A percentile compares a stretch with the other conserved stretches of the same genome.
Conservation (phyloP, 208 protist genomes). For the Wallacemonas rigidus region DNA sequence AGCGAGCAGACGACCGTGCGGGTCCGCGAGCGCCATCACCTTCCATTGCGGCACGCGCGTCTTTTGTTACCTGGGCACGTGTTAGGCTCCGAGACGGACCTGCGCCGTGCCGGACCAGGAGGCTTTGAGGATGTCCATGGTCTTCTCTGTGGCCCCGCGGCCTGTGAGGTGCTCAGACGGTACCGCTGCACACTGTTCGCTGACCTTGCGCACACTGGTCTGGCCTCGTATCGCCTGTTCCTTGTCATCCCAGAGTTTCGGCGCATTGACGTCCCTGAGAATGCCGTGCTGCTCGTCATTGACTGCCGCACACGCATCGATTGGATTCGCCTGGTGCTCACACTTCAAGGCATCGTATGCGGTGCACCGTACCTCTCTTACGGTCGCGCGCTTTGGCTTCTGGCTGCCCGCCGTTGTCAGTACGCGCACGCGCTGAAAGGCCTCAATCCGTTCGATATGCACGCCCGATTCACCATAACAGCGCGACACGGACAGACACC, state of each 20-base stretch:
- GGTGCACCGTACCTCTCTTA: conserved; percentile 37
- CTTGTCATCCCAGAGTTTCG: conserved; percentile 44
- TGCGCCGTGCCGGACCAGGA: conserved; percentile 27
- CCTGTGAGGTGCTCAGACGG: conserved; percentile 51
- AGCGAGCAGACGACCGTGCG: conserved; percentile 12
- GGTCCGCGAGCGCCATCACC: conserved; percentile 57
- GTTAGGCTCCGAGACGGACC: conserved; percentile 42
- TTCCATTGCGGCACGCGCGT: conserved; percentile 41
- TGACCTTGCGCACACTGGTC: conserved; percentile 11
- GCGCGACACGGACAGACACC: neutral
- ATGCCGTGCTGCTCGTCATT: conserved; percentile 61
- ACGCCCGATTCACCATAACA: neutral
- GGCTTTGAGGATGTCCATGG: conserved; percentile 50
- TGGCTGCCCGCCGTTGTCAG: conserved; percentile 55
- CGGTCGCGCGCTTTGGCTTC: conserved; percentile 77
- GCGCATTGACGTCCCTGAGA: conserved; percentile 29
- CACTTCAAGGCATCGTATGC: conserved; percentile 18
- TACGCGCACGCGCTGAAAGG: conserved; percentile 33
- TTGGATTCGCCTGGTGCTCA: conserved; percentile 53
- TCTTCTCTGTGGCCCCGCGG: conserved; percentile 53
- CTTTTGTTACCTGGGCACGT: conserved; percentile 50
- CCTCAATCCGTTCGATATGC: conserved; percentile 37
- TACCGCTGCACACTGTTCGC: conserved; percentile 66
- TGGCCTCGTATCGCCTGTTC: conserved; percentile 49
- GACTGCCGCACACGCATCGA: conserved; percentile 58